Conservation (phyloP, 495 filamentous ascomycete species). For the Penicillium pulvis region DNA sequence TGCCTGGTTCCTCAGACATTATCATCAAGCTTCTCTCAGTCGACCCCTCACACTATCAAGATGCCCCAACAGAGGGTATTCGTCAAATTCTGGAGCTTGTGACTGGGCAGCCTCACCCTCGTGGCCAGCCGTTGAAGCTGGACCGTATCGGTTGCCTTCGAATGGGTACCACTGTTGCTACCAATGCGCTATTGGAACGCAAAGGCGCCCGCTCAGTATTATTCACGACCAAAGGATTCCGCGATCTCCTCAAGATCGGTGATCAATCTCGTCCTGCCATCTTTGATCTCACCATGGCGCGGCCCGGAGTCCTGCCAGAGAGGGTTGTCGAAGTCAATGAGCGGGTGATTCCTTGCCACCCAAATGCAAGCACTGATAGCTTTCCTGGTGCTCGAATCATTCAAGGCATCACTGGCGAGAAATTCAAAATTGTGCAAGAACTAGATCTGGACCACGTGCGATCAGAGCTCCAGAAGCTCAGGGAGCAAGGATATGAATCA, state of each 20-base stretch:
- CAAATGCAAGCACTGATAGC: slow-evolving; percentile 65
- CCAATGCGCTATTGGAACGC: slow-evolving; percentile 88
- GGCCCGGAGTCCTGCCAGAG: slow-evolving; percentile 78
- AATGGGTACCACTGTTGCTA: slow-evolving; percentile 90
- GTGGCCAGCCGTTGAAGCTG: slow-evolving; percentile 82
- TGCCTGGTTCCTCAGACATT: slow-evolving; percentile 63
- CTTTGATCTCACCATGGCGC: slow-evolving; percentile 78
- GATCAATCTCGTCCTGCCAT: slow-evolving; percentile 84
- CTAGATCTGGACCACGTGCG: slow-evolving; percentile 40
- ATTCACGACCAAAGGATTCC: slow-evolving; percentile 91
- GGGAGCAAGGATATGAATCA: slow-evolving; percentile 50
- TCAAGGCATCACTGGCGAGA: slow-evolving; percentile 53
- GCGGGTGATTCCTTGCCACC: slow-evolving; percentile 57
- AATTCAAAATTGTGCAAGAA: slow-evolving; percentile 51
- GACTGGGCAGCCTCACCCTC: slow-evolving; percentile 70
- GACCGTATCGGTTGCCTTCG: slow-evolving; percentile 78
- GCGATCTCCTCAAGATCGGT: slow-evolving; percentile 85
- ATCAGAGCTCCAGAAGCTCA: slow-evolving; percentile 45
- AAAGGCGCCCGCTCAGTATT: slow-evolving; percentile 93
- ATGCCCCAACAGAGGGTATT: slow-evolving; percentile 90
- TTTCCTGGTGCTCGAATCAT: slow-evolving; percentile 40
- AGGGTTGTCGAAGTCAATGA: slow-evolving; percentile 78
- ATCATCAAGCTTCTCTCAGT: slow-evolving; percentile 90
- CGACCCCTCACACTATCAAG: slow-evolving; percentile 83
- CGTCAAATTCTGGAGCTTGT: slow-evolving; percentile 86